Conservation (phyloP, 1,284 basidiomycete species). For the Irpex rosettiformis region DNA sequence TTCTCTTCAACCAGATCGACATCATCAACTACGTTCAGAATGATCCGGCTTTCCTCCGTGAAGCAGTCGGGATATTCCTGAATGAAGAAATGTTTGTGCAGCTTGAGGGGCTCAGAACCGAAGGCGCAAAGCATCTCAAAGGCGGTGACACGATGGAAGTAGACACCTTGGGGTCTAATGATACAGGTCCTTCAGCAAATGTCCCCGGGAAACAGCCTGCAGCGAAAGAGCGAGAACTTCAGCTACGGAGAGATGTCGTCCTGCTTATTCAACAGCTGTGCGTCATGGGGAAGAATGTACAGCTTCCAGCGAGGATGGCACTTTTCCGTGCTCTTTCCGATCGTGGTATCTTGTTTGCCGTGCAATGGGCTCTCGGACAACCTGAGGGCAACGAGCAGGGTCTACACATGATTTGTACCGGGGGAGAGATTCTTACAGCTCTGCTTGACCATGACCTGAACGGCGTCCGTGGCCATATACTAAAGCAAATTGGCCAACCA, state of each 20-base stretch:
- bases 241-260: slow-evolving; percentile 66
- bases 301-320: slow-evolving; percentile 80
- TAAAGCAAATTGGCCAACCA: slow-evolving; percentile 74
- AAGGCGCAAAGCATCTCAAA: slow-evolving; percentile 17
- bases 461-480: slow-evolving; percentile 80
- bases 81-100: slow-evolving; percentile 54
- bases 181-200: slow-evolving; percentile 9
- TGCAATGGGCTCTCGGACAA: slow-evolving; percentile 81
- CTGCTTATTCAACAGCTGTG: slow-evolving; percentile 91
- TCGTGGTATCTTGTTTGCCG: slow-evolving; percentile 83
- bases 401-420: slow-evolving; percentile 71
- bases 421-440: slow-evolving; percentile 84
- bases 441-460: slow-evolving; percentile 91
- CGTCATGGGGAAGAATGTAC: slow-evolving; percentile 95
- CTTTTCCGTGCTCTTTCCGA: slow-evolving; percentile 92
- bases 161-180: slow-evolving; percentile 30
- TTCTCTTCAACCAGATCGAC: slow-evolving; percentile 99
- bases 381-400: slow-evolving; percentile 31
- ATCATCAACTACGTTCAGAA: slow-evolving; percentile 89
- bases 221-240: slow-evolving; percentile 46
- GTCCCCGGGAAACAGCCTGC: slow-evolving; percentile 17
- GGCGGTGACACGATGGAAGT: slow-evolving; percentile 34
- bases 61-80: slow-evolving; percentile 78
- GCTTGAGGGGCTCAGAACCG: slow-evolving; percentile 30
- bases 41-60: slow-evolving; percentile 72